Percentiles rank a stretch among this genome's conserved stretches.
phyloP scores from a whole-genome alignment of 2,329 filamentous ascomycete genomes.

The Pseudogymnoascus pannorum region DNA sequence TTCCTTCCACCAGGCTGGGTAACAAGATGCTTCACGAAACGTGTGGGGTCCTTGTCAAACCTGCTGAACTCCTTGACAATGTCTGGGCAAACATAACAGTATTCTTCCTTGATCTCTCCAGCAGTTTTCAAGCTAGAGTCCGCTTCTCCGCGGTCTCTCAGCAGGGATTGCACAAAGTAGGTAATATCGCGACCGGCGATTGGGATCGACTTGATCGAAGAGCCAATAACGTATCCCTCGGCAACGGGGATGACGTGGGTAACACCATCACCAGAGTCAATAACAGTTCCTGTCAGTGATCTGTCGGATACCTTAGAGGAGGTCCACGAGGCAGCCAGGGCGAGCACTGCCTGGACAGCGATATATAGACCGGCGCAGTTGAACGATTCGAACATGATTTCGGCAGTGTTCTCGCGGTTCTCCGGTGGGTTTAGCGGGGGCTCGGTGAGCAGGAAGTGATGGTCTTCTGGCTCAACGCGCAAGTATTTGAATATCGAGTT shows the following conservation, averaged over 20 bases:
- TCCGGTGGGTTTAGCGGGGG: slow-evolving; percentile 96
- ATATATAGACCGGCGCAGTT: slow-evolving; percentile 99
- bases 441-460: slow-evolving; percentile 96
- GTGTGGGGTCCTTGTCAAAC: slow-evolving; percentile 86
- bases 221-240: slow-evolving; percentile 97
- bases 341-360: slow-evolving; percentile 93
- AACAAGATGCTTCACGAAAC: slow-evolving; percentile 86
- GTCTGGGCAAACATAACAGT: slow-evolving; percentile 96
- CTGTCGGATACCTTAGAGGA: slow-evolving; percentile 96
- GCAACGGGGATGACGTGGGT: slow-evolving; percentile 98
- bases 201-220: slow-evolving; percentile 97
- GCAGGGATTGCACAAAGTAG: slow-evolving; percentile 94
- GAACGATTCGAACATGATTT: slow-evolving; percentile 99
- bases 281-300: slow-evolving; percentile 93
- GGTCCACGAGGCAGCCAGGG: slow-evolving; percentile 95
- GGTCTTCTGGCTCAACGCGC: slow-evolving; percentile 94
- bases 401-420: slow-evolving; percentile 97
- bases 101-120: slow-evolving; percentile 97
- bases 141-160: slow-evolving; percentile 91
- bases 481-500: slow-evolving; percentile 99
- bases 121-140: slow-evolving; percentile 97
- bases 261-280: slow-evolving; percentile 97
- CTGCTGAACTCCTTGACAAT: slow-evolving; percentile 97
- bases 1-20: slow-evolving; percentile 78
- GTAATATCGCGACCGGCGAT: slow-evolving; percentile 98